Conservation (phyloP, 371 early-diverging fungal genomes). For the Mortierella sp. region DNA sequence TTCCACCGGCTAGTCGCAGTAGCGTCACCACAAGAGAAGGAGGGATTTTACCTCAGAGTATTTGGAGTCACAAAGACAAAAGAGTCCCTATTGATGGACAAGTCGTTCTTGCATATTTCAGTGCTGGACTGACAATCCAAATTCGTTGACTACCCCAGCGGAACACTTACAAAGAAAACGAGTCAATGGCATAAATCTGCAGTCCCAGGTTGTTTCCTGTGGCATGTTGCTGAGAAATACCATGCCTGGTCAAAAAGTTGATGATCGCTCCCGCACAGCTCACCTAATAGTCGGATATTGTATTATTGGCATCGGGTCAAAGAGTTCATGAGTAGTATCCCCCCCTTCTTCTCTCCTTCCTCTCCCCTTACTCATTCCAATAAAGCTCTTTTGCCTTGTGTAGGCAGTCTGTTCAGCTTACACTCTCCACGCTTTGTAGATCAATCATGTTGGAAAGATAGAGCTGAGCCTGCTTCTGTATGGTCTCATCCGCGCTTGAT, state of each 20-base stretch:
- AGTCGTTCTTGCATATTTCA: neutral
- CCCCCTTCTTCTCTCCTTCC: too few relatives aligned
- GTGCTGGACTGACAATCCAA: too few relatives aligned
- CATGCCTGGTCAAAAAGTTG: constrained; percentile 56
- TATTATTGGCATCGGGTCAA: neutral
- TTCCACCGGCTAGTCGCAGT: neutral
- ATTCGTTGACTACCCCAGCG: too few relatives aligned
- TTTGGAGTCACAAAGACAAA: constrained; percentile 69
- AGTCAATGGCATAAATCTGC: constrained; percentile 25
- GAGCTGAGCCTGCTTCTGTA: constrained; percentile 58
- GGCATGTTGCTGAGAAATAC: constrained; percentile 23
- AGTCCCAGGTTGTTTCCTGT: constrained; percentile 31
- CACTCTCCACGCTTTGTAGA: constrained; percentile 61
- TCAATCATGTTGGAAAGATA: constrained; percentile 64
- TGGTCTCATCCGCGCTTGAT: constrained; percentile 47
- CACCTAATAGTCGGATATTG: constrained; percentile 54
- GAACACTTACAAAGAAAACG: constrained; percentile 42
- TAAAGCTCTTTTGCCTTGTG: too few relatives aligned
- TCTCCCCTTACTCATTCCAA: too few relatives aligned
- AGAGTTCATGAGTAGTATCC: neutral
- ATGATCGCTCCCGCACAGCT: constrained; percentile 74
- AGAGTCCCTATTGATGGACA: constrained; percentile 31
- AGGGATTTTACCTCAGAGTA: constrained; percentile 63
- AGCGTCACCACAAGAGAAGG: neutral
- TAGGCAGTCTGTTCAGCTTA: constrained; percentile 11